phyloP scores from a whole-genome alignment of 495 filamentous ascomycete genomes.

The Astrocystis sublimbata region DNA sequence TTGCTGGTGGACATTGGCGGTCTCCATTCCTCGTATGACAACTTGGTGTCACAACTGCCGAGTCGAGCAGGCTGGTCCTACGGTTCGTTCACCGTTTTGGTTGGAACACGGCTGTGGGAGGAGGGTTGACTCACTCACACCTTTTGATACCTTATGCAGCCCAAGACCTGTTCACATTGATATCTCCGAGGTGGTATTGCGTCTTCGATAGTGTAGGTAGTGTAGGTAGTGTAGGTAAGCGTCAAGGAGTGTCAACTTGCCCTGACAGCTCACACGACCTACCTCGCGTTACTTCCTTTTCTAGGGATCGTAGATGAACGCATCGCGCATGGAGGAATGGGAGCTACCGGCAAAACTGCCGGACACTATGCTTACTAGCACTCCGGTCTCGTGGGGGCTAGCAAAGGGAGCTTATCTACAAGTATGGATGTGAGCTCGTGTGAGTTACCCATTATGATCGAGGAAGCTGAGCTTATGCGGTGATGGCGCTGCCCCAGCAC shows the following conservation, averaged over 20 bases:
- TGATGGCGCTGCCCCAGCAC: not conserved
- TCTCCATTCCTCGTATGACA: conserved; percentile 1
- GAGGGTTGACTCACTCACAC: not conserved
- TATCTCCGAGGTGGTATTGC: no score
- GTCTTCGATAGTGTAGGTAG: no score
- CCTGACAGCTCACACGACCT: not conserved
- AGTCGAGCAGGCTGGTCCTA: not conserved
- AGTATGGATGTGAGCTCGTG: no score
- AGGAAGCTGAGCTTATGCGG: not conserved
- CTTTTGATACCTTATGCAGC: not conserved
- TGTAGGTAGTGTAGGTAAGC: no score
- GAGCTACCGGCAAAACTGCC: no score
- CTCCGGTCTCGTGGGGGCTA: not conserved
- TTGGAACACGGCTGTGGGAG: not conserved
- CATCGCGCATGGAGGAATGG: not conserved
- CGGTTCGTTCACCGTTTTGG: not conserved
- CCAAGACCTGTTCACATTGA: not conserved
- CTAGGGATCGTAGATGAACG: not conserved
- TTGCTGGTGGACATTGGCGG: not conserved
- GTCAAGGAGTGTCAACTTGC: not conserved
- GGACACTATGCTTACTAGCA: not conserved
- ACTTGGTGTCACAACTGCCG: not conserved
- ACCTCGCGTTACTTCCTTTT: not conserved
- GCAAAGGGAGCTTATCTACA: not conserved
- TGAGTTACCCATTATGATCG: not conserved